A percentile compares a stretch with the other conserved stretches of the same genome.
Evolutionary conservation across 2,329 filamentous ascomycete genomes (phyloP).

Genomic region (Macrophomina tecta): DNA sequence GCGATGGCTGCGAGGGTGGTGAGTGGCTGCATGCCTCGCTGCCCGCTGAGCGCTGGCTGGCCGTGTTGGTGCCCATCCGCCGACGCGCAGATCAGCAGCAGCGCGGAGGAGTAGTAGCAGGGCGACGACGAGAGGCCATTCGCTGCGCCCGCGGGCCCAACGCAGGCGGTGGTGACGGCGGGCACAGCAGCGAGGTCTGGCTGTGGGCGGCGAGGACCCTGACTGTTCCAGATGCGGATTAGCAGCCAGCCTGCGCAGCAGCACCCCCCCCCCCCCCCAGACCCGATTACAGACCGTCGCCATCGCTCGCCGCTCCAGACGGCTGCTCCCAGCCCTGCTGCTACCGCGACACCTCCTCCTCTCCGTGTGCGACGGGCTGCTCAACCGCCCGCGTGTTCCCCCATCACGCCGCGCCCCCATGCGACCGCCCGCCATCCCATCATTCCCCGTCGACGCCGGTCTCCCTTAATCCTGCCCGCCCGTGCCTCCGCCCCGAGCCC

Average conservation of each 20-base stretch:
- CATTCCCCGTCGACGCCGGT: background rate
- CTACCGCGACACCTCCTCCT: conserved; percentile 4
- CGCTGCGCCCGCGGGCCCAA: background rate
- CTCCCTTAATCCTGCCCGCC: conserved; percentile 25
- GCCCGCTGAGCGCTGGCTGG: background rate
- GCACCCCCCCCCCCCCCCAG: background rate
- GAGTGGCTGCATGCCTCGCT: conserved; percentile 1
- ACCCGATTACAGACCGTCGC: conserved; percentile 18
- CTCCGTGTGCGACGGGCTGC: conserved; percentile 12
- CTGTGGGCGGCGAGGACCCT: background rate
- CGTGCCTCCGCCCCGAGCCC: background rate
- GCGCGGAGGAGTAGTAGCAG: background rate
- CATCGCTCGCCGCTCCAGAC: conserved; percentile 24
- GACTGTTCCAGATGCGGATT: background rate
- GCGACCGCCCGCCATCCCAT: conserved; percentile 25
- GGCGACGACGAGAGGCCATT: background rate
- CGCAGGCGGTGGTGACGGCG: background rate
- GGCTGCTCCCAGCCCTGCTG: conserved; percentile 4
- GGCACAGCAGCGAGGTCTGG: background rate
- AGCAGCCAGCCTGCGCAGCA: background rate
- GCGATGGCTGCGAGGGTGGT: conserved; percentile 10
- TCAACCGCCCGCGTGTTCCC: background rate
- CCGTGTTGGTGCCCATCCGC: background rate
- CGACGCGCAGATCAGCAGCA: background rate
- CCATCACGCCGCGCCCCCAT: conserved; percentile 16